Evolutionary conservation across 805 yeast genomes (phyloP), one percentile per base, ranked within the genome.

Genomic region (Metschnikowia lachancei): DNA sequence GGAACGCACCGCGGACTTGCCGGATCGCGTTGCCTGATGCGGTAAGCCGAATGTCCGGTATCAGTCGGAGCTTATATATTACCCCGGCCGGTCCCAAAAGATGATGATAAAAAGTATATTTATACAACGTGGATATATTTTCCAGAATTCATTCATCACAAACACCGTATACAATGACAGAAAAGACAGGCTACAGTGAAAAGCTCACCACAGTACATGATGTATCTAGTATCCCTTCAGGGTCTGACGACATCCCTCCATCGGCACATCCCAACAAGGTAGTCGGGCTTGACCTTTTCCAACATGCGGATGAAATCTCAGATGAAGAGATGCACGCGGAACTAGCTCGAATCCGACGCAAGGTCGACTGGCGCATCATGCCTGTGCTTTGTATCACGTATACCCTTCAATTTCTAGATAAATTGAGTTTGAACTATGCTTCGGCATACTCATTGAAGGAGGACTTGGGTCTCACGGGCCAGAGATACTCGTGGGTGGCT

Each of bases 361-460:
- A 66, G 50, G 50, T 71, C 17, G 75, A 72, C 54, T 45, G 40
- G 42, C 56, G 63, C 39, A 48, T 71, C 49, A 49, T 72, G 49
- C 70, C 66, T 2, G 36, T 62, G 29, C 47, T 62, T 32, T 59
- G 64, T 42, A 45, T 61, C 32, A 59, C 66, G 11, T 64, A 63
- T 43, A 50, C 41, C 22, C 46, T 43, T 22, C 58, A 54, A 36
- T 54, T 54, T 39, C 52, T 54, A 18, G 56, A 54, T 35, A 54
- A 54, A 26, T 52, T 52, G 38, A 31, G 49, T 11, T 30, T 54
- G 28, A 54, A 54, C 42, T 54, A 54, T 46, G 46, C 56, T n/a
- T 43, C 48, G 14, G 55, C 53, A 33, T 52, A 52, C 50, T 52
- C 55, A n/a, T 48, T 54, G 50, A 39, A 51, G 18, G 33, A 16